phyloP scores from a whole-genome alignment of 352 stramenopile genomes.

The Pythium monospermum region DNA sequence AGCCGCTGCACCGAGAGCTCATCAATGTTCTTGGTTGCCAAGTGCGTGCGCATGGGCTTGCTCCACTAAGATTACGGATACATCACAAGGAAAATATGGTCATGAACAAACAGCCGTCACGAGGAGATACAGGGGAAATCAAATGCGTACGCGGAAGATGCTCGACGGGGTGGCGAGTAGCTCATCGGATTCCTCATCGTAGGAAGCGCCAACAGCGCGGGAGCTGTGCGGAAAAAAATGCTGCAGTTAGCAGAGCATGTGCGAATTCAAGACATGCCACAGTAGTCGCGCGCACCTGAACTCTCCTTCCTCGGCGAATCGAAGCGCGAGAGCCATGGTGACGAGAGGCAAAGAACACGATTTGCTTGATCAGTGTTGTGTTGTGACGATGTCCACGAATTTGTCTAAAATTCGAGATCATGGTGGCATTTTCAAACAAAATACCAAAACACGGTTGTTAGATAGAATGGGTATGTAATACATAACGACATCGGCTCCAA shows the following conservation, averaged over 20 bases:
- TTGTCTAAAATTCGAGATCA: not conserved
- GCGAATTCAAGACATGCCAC: not conserved
- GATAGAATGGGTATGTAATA: not conserved
- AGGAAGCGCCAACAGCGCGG: slow-evolving; percentile 31
- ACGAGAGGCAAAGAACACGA: too few species aligned
- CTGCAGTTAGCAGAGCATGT: too few species aligned
- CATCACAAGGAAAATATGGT: not conserved
- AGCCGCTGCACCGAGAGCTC: slow-evolving; percentile 29
- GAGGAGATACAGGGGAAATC: not conserved
- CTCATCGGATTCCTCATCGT: slow-evolving; percentile 22
- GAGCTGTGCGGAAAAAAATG: slow-evolving; percentile 31
- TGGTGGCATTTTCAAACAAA: not conserved
- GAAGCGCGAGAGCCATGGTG: slow-evolving; percentile 26
- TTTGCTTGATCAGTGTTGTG: not conserved
- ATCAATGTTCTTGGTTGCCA: slow-evolving; percentile 10
- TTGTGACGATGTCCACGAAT: too few species aligned
- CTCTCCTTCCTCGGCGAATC: slow-evolving; percentile 29
- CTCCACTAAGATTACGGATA: slow-evolving; percentile 56
- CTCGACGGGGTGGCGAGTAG: slow-evolving; percentile 21
- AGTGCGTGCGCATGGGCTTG: slow-evolving; percentile 24
- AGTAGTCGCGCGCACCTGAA: slow-evolving; percentile 12
- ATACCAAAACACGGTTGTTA: not conserved
- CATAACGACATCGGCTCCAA: not conserved
- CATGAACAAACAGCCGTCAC: not conserved
- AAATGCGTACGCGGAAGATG: slow-evolving; percentile 59